Base-by-base conservation (phyloP, 345 rosid species). In the Angophora floribunda region DNA sequence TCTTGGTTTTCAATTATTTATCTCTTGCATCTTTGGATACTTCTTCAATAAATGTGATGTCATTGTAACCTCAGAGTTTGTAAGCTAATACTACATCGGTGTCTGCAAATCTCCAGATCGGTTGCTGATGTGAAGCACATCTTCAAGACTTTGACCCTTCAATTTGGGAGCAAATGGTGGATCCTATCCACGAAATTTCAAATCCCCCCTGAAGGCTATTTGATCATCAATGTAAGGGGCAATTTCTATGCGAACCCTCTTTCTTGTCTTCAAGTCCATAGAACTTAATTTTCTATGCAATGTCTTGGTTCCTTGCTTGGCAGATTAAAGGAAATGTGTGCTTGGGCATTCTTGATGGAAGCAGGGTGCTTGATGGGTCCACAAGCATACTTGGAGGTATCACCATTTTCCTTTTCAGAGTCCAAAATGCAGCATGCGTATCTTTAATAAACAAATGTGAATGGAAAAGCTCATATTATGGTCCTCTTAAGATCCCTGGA, bases 261-360 rank as follows among this genome's bases (percentile, higher is more conserved):
- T 19, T 75, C 26, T 1, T 75, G 17, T 67, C 79, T 59, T 1
- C 36, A 47, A 17, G 49, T 3, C 21, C 82, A 36, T 17, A 36
- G 47, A 75, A 47, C 49, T 75, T 75, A 75, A 9, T 75, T 36
- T 36, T 75, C 82, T 36, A 26, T 41, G 82, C 49, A 36, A 9
- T 36, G 26, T 75, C 4, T 75, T 3, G 26, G 26, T 13, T 75
- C 1, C 47, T 75, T 36, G 49, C 82, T 75, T 75, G 49, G 49
- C 96, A 97, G 99, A 87, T 91, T 57, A 93, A 95, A 91, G 98
- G 99, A 89, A 96, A 94, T 88, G 92, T 95, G 13, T 97, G 99
- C 93, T 92, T 97, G 89, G 98, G 99, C 59, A 95, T 97, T 90
- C 95, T 97, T 87, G 98, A 97, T 90, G 98, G 98, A 92, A 96